Conservation (phyloP, 805 yeast species). For the Starmerella etchellsii region DNA sequence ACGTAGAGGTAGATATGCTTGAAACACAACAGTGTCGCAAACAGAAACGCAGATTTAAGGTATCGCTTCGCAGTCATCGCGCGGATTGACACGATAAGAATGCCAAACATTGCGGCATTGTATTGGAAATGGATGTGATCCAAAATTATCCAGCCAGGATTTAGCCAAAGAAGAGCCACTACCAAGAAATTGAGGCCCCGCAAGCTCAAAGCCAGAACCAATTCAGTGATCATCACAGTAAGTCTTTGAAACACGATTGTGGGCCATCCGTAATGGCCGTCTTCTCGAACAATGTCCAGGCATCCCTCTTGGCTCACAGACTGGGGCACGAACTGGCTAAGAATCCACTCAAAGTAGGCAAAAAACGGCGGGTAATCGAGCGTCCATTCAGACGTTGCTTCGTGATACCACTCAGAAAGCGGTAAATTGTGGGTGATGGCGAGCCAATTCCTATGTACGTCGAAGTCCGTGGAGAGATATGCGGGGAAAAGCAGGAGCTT, state of each 20-base stretch:
- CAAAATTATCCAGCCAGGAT: slow-evolving; percentile 81
- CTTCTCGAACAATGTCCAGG: slow-evolving; percentile 43
- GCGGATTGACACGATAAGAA: slow-evolving; percentile 59
- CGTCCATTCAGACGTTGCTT: slow-evolving; percentile 79
- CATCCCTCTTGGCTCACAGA: slow-evolving; percentile 62
- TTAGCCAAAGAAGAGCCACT: slow-evolving; percentile 67
- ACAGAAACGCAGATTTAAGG: slow-evolving; percentile 46
- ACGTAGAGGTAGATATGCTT: slow-evolving; percentile 86
- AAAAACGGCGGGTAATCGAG: slow-evolving; percentile 95
- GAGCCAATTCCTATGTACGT: slow-evolving; percentile 94
- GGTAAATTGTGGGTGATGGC: slow-evolving; percentile 78
- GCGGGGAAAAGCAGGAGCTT: slow-evolving; percentile 51
- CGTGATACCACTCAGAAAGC: slow-evolving; percentile 67
- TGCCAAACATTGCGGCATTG: slow-evolving; percentile 84
- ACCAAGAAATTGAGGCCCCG: slow-evolving; percentile 30
- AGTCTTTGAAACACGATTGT: slow-evolving; percentile 70
- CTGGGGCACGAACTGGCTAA: slow-evolving; percentile 59
- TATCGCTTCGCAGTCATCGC: slow-evolving; percentile 49
- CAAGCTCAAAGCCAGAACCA: slow-evolving; percentile 41
- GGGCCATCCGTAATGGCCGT: slow-evolving; percentile 61
- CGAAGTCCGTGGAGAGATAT: slow-evolving; percentile 91
- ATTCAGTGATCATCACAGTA: slow-evolving; percentile 69
- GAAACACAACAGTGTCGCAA: slow-evolving; percentile 71
- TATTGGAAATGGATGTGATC: slow-evolving; percentile 97
- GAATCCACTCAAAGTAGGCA: slow-evolving; percentile 82